A percentile compares a stretch with the other conserved stretches of the same genome.
These are phyloP conservation scores for Tuber aestivum DNA, from an alignment of 495 filamentous ascomycete species.

Conservation along the genomic window DNA sequence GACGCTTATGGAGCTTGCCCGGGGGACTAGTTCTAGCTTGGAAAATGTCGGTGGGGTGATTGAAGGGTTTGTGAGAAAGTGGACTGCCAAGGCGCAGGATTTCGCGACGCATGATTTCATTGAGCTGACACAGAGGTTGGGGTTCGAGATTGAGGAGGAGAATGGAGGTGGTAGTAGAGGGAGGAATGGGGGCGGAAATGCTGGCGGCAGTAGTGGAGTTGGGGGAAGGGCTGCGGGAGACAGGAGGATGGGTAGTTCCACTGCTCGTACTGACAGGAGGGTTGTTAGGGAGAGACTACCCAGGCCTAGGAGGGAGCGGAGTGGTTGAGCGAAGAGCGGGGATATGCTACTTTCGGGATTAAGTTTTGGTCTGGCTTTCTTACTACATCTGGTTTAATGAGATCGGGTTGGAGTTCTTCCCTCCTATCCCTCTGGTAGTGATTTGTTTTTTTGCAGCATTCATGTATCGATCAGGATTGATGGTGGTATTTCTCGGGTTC, in stretches of 20 bases:
- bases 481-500: slow-evolving; percentile 4
- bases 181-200: slow-evolving; percentile 6
- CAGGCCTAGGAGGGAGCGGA: slow-evolving; percentile 11
- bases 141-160: slow-evolving; percentile 25
- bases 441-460: neutral
- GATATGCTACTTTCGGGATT: slow-evolving; percentile 17
- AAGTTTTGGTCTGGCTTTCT: neutral
- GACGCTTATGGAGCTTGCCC: slow-evolving; percentile 42
- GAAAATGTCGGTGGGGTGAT: slow-evolving; percentile 80
- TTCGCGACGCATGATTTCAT: slow-evolving; percentile 65
- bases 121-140: slow-evolving; percentile 56
- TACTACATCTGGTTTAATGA: neutral
- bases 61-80: slow-evolving; percentile 80
- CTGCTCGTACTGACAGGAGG: slow-evolving; percentile 14
- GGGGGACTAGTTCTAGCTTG: slow-evolving; percentile 48
- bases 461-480: neutral
- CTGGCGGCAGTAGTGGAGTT: slow-evolving; percentile 9
- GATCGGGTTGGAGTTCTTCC: slow-evolving; percentile 6
- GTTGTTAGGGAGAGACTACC: slow-evolving; percentile 28
- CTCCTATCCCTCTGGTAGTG: neutral
- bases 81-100: slow-evolving; percentile 55
- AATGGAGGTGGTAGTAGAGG: slow-evolving; percentile 52
- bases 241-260: slow-evolving; percentile 16
- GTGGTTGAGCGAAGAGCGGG: neutral
- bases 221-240: slow-evolving; percentile 11